A percentile compares a stretch with the other conserved stretches of the same genome.
Evolutionary conservation across 2,329 filamentous ascomycete genomes (phyloP).

Genomic region (Trichophyton equinum): DNA sequence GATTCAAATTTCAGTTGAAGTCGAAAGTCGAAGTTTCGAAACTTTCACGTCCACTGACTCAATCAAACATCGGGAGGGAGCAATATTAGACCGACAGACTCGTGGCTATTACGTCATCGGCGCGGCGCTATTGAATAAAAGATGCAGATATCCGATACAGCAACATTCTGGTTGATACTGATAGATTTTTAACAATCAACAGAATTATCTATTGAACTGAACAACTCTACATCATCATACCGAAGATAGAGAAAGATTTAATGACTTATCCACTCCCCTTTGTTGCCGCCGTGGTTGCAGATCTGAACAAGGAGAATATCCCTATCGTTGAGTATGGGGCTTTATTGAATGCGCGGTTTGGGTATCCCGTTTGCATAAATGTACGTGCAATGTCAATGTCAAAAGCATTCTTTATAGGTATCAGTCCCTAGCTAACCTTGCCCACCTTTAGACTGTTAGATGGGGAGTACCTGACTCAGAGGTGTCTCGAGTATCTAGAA

Average conservation of each 20-base stretch:
- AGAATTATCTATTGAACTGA: too few relatives aligned
- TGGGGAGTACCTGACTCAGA: conserved; percentile 6
- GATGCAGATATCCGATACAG: too few relatives aligned
- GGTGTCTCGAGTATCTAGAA: neutral
- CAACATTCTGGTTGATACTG: too few relatives aligned
- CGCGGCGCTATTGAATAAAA: too few relatives aligned
- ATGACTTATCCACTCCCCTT: neutral
- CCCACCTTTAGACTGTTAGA: neutral
- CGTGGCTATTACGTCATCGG: too few relatives aligned
- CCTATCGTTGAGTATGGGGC: conserved; percentile 7
- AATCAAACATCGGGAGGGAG: too few relatives aligned
- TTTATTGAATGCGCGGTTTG: conserved; percentile 7
- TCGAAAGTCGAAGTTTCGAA: too few relatives aligned
- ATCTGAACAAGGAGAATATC: conserved; percentile 4
- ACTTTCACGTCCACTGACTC: too few relatives aligned
- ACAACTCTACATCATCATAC: too few relatives aligned
- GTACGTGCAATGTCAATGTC: neutral
- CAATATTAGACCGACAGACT: too few relatives aligned
- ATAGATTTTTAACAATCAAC: too few relatives aligned
- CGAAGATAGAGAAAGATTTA: neutral
- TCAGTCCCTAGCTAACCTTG: neutral
- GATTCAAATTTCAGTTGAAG: too few relatives aligned
- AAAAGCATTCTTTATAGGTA: neutral
- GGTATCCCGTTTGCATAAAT: neutral
- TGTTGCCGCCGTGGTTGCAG: neutral